These are phyloP conservation scores for Jacaranda copaia DNA, from an alignment of 257 asterid genomes.

Conservation along the genomic window DNA sequence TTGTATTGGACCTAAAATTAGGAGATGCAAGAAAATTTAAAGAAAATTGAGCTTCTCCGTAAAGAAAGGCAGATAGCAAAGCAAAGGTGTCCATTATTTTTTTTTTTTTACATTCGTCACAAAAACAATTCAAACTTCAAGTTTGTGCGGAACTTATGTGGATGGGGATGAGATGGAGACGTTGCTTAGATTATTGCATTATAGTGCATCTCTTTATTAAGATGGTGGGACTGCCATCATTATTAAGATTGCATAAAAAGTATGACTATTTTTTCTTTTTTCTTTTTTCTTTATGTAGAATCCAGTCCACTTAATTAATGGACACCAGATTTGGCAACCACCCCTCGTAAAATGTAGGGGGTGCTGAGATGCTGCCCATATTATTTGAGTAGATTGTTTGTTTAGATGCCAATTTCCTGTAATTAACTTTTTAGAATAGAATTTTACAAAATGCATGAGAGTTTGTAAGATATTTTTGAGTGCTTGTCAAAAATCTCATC, in stretches of 20 bases:
- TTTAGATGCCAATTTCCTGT: not conserved
- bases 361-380: conserved; percentile 4
- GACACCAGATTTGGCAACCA: conserved; percentile 12
- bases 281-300: not conserved
- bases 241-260: too few species aligned
- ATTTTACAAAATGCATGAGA: too few species aligned
- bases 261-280: too few species aligned
- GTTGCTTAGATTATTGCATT: not conserved
- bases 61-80: too few species aligned
- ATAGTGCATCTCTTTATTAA: too few species aligned
- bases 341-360: conserved; percentile 12
- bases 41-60: too few species aligned
- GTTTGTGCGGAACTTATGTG: not conserved
- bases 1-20: too few species aligned
- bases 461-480: too few species aligned
- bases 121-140: not conserved
- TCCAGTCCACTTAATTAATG: not conserved
- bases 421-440: not conserved
- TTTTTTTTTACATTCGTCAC: not conserved
- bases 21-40: too few species aligned
- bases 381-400: not conserved
- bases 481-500: not conserved
- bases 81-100: too few species aligned
- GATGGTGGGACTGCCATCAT: not conserved
- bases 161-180: not conserved